These are phyloP conservation scores for Scytalidium sp. DNA, from an alignment of 2,329 filamentous ascomycete species.

Conservation along the genomic window DNA sequence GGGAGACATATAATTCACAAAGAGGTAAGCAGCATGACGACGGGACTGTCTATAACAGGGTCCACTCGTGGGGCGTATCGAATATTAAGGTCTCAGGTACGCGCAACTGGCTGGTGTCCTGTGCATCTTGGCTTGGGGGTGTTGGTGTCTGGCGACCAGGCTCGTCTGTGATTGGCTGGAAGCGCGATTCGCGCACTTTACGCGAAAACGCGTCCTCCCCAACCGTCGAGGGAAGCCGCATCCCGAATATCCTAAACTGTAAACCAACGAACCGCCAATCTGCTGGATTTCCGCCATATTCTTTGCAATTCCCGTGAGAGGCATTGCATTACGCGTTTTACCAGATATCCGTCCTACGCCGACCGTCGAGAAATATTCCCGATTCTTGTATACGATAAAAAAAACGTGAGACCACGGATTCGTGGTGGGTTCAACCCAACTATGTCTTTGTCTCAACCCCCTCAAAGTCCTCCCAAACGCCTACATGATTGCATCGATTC, in stretches of 20 bases:
- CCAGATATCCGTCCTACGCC: no score
- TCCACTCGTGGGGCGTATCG: no score
- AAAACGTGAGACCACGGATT: no score
- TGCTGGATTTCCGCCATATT: background rate
- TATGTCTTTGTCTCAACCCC: background rate
- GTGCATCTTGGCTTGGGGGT: no score
- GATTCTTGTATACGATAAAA: background rate
- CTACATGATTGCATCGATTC: background rate
- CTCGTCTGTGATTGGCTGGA: background rate
- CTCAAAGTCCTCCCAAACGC: background rate
- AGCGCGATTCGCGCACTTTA: background rate
- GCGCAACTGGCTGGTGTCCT: no score
- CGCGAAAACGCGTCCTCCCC: background rate
- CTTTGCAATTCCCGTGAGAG: background rate
- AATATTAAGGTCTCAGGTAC: no score
- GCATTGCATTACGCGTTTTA: no score
- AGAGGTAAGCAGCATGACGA: no score
- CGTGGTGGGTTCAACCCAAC: background rate
- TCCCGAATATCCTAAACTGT: background rate
- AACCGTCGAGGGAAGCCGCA: background rate
- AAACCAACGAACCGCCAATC: background rate
- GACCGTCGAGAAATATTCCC: background rate
- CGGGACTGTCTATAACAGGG: no score
- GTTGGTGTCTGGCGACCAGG: no score
- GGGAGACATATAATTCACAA: no score